A percentile compares a stretch with the other conserved stretches of the same genome.
These are phyloP conservation scores for Cenchrus purpureus DNA, from an alignment of 176 grass and related monocot species.

Conservation along the genomic window DNA sequence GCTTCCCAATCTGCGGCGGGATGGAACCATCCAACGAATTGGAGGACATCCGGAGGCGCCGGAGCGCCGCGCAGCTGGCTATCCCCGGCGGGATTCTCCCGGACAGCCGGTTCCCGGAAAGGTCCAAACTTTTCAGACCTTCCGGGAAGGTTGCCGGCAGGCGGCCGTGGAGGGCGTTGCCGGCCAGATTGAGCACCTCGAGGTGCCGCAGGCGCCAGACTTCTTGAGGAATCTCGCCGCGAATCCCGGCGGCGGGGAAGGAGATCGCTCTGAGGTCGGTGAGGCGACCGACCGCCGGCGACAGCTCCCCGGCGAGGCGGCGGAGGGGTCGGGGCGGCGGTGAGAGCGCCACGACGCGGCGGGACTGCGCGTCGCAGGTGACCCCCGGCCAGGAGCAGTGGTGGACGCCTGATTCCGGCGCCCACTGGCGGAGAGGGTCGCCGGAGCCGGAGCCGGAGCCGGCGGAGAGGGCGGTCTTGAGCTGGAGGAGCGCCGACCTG, in stretches of 20 bases:
- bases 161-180: constrained; percentile 62
- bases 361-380: constrained; percentile 53
- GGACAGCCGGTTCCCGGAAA: constrained; percentile 69
- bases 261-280: constrained; percentile 61
- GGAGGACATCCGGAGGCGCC: constrained; percentile 57
- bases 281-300: constrained; percentile 50
- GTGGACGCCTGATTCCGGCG: constrained; percentile 24
- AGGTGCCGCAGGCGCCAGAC: constrained; percentile 65
- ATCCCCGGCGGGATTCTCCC: constrained; percentile 59
- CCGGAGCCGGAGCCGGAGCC: neutral
- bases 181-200: constrained; percentile 68
- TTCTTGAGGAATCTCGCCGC: constrained; percentile 60
- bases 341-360: constrained; percentile 60
- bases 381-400: constrained; percentile 76
- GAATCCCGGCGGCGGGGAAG: constrained; percentile 54
- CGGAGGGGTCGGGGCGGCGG: constrained; percentile 27
- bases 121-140: constrained; percentile 67
- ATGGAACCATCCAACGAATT: constrained; percentile 68
- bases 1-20: constrained; percentile 62
- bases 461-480: constrained; percentile 59
- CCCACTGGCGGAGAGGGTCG: constrained; percentile 41
- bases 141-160: constrained; percentile 64
- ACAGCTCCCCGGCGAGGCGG: constrained; percentile 51
- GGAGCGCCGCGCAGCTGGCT: constrained; percentile 53
- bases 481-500: constrained; percentile 49